These are phyloP conservation scores for Russula emetica DNA, from an alignment of 768 basidiomycete species.

Conservation along the genomic window DNA sequence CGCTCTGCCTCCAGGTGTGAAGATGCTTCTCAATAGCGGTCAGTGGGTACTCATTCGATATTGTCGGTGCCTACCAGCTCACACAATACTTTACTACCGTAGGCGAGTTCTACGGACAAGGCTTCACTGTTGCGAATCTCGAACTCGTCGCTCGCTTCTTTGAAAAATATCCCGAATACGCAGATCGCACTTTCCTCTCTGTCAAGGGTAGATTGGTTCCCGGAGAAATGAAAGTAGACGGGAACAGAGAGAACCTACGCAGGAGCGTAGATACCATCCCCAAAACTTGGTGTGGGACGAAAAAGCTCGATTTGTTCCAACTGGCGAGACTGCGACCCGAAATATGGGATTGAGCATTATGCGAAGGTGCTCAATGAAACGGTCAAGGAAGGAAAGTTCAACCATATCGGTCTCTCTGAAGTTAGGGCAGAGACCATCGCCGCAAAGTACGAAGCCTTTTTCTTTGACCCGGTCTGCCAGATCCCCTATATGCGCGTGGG, in stretches of 20 bases:
- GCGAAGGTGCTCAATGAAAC: conserved; percentile 42
- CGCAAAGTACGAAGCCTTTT: conserved; percentile 39
- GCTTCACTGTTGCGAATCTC: conserved; percentile 42
- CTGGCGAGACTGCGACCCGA: conserved; percentile 46
- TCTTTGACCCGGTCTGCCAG: conserved; percentile 30
- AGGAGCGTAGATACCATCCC: conserved; percentile 46
- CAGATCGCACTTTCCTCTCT: conserved; percentile 45
- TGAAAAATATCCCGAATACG: conserved; percentile 42
- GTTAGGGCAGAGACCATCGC: conserved; percentile 46
- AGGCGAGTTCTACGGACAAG: conserved; percentile 57
- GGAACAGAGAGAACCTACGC: conserved; percentile 42
- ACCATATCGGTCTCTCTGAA: conserved; percentile 59
- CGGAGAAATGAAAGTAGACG: conserved; percentile 23
- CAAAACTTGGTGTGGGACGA: conserved; percentile 45
- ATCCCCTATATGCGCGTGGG: not conserved
- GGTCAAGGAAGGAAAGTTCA: conserved; percentile 52
- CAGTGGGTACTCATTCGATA: conserved; percentile 8
- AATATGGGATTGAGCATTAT: conserved; percentile 44
- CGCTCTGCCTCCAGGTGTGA: conserved; percentile 40
- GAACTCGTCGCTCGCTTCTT: conserved; percentile 49
- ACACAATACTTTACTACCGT: not conserved
- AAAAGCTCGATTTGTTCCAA: conserved; percentile 59
- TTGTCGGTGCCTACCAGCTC: not conserved
- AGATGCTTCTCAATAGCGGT: conserved; percentile 52
- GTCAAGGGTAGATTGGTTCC: conserved; percentile 40